A percentile compares a stretch with the other conserved stretches of the same genome.
Conservation (phyloP, 2,329 filamentous ascomycete species). For the Fusarium nelsonii region DNA sequence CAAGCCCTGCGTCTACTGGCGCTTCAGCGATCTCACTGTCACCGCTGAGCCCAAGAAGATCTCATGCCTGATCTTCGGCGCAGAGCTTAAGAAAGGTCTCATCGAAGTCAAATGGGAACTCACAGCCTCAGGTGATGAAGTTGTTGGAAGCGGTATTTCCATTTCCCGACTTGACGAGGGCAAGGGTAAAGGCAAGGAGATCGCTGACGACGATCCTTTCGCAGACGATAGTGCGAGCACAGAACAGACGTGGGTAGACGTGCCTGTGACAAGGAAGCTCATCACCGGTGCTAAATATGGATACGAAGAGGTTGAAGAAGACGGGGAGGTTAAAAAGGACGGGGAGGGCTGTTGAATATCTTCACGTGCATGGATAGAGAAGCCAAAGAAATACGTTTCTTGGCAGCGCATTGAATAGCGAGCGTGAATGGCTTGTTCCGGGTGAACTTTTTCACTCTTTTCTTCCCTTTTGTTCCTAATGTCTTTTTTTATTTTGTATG, state of each 20-base stretch:
- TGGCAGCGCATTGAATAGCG: slow-evolving; percentile 49
- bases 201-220: slow-evolving; percentile 73
- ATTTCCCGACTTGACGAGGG: slow-evolving; percentile 66
- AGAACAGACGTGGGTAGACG: slow-evolving; percentile 70
- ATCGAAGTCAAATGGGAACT: slow-evolving; percentile 88
- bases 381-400: slow-evolving; percentile 45
- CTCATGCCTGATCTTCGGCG: slow-evolving; percentile 82
- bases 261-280: slow-evolving; percentile 75
- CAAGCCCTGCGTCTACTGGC: slow-evolving; percentile 83
- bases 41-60: slow-evolving; percentile 78
- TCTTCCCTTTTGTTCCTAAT: slow-evolving; percentile 29
- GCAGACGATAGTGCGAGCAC: slow-evolving; percentile 61
- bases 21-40: slow-evolving; percentile 78
- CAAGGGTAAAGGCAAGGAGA: slow-evolving; percentile 66
- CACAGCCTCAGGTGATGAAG: slow-evolving; percentile 57
- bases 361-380: slow-evolving; percentile 40
- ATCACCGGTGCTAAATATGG: slow-evolving; percentile 83
- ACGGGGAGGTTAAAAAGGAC: no score
- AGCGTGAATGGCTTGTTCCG: slow-evolving; percentile 44
- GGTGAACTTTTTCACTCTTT: slow-evolving; percentile 40
- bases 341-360: slow-evolving; percentile 12
- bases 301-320: no score
- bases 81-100: slow-evolving; percentile 78
- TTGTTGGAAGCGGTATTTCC: slow-evolving; percentile 71
- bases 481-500: slow-evolving; percentile 33